A percentile compares a stretch with the other conserved stretches of the same genome.
These are phyloP conservation scores for Colletotrichum brevisporum DNA, from an alignment of 2,329 filamentous ascomycete genomes.

Conservation along the genomic window DNA sequence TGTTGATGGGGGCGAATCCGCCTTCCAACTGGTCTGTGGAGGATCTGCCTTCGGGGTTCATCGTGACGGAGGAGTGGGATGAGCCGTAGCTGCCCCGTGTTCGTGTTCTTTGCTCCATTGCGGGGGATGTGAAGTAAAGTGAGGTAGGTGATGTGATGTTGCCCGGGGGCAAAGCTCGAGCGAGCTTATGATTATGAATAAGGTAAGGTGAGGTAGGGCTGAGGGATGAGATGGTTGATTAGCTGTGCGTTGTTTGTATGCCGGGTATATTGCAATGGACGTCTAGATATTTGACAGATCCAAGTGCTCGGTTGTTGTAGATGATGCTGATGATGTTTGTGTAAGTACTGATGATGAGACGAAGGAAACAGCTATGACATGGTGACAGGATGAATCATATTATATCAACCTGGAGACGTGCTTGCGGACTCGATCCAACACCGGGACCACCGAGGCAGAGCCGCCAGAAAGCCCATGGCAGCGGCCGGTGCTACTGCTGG, in stretches of 20 bases:
- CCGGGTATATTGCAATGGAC: neutral
- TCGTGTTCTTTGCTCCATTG: slow-evolving; percentile 20
- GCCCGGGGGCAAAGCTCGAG: slow-evolving; percentile 14
- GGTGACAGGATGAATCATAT: slow-evolving; percentile 7
- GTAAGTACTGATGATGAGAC: neutral
- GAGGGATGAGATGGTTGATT: neutral
- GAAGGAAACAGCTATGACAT: neutral
- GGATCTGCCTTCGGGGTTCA: slow-evolving; percentile 4
- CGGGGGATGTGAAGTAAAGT: no score
- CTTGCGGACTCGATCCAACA: slow-evolving; percentile 26
- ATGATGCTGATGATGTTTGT: neutral
- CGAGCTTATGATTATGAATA: slow-evolving; percentile 11
- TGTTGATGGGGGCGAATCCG: slow-evolving; percentile 32
- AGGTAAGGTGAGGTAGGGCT: neutral
- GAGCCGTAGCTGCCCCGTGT: slow-evolving; percentile 21
- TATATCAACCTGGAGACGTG: slow-evolving; percentile 12
- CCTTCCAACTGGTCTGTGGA: slow-evolving; percentile 15
- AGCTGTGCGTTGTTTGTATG: neutral
- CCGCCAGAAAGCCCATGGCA: neutral
- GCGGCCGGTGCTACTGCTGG: no score
- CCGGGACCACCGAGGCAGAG: slow-evolving; percentile 15
- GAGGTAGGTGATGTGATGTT: neutral
- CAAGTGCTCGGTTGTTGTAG: neutral
- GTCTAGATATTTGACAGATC: slow-evolving; percentile 3
- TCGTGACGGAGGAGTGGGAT: slow-evolving; percentile 26